Base-by-base conservation (phyloP, 345 rosid genomes). In the Hibiscus mutabilis region DNA sequence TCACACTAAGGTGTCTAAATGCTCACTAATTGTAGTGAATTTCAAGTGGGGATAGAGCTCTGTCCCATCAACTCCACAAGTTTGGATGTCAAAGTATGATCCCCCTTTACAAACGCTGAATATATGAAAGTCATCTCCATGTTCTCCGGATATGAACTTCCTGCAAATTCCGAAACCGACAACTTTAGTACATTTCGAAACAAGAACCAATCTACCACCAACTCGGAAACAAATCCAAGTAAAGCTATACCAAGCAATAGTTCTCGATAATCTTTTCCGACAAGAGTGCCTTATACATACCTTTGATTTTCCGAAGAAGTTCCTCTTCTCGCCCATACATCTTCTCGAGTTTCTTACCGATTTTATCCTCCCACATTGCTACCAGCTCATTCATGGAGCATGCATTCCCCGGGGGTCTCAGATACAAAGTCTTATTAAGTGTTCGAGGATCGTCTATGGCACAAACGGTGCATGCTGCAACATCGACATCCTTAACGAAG, bases 391-490 rank as follows among this genome's bases (percentile, higher is more conserved):
- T 87, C 86, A 86, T 83, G 21, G 93, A 90, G 77, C 72, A 79
- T 70, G 85, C 79, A 70, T 93, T 90, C 35, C 88, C 89, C 0
- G 79, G 84, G 2, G 95, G 96, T 74, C 91, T 85, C 73, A 93
- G 68, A 75, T 93, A 84, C 42, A 89, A 69, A 33, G 76, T 83
- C 80, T 86, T 88, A 69, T 90, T 89, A 73, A 85, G 65, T 5
- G 91, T 80, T 29, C 80, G 82, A 0, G 90, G 86, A 76, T 92
- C 98, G 35, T 90, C 96, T 74, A 90, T 67, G 35, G 93, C 74
- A 63, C 75, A 77, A 55, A 89, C 66, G 47, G 88, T 84, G 73
- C 80, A 92, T 0, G 91, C 84, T 74, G 87, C 95, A 71, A 86
- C 91, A 79, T 90, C 96, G 44, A 76, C 66, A 46, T 84, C 88